phyloP scores from a whole-genome alignment of 2,329 filamentous ascomycete species.

The Albophoma yamanashiensis region DNA sequence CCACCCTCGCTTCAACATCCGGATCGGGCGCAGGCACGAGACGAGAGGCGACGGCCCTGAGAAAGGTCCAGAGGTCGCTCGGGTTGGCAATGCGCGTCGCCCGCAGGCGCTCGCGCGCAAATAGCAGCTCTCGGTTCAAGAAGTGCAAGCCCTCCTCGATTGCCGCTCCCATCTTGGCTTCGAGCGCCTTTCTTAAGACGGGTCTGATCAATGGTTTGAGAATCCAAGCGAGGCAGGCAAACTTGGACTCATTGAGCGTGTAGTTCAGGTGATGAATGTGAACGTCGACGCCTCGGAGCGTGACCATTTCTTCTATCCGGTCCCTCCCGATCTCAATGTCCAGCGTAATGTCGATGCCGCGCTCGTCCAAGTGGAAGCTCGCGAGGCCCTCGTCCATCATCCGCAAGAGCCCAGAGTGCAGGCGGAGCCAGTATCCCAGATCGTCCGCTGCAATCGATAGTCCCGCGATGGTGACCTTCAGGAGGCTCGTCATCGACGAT shows the following conservation, averaged over 20 bases:
- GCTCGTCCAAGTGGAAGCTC: slow-evolving; percentile 74
- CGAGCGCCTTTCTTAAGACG: slow-evolving; percentile 67
- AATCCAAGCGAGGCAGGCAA: slow-evolving; percentile 70
- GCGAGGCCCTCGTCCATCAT: slow-evolving; percentile 77
- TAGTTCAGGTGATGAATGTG: slow-evolving; percentile 83
- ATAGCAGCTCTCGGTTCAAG: slow-evolving; percentile 77
- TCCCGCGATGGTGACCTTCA: slow-evolving; percentile 72
- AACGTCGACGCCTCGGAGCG: slow-evolving; percentile 65
- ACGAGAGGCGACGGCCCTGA: slow-evolving; percentile 70
- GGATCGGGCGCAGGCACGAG: slow-evolving; percentile 63
- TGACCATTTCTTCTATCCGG: slow-evolving; percentile 69
- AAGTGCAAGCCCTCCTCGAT: slow-evolving; percentile 61
- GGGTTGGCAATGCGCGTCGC: slow-evolving; percentile 76
- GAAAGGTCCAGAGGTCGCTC: slow-evolving; percentile 68
- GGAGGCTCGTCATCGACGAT: slow-evolving; percentile 54
- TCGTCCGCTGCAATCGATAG: slow-evolving; percentile 78
- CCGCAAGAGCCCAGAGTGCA: slow-evolving; percentile 64
- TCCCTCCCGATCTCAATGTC: slow-evolving; percentile 77
- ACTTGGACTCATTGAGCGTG: slow-evolving; percentile 60
- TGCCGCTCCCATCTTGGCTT: slow-evolving; percentile 62
- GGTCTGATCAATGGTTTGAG: slow-evolving; percentile 77
- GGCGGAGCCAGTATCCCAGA: slow-evolving; percentile 79
- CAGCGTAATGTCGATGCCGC: slow-evolving; percentile 76
- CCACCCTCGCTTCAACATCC: slow-evolving; percentile 64
- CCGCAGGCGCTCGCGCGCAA: slow-evolving; percentile 73